Percentiles rank a stretch among this genome's conserved stretches.
Evolutionary conservation across 139 green algal species (phyloP).

Genomic region (Coelastrella sp.): DNA sequence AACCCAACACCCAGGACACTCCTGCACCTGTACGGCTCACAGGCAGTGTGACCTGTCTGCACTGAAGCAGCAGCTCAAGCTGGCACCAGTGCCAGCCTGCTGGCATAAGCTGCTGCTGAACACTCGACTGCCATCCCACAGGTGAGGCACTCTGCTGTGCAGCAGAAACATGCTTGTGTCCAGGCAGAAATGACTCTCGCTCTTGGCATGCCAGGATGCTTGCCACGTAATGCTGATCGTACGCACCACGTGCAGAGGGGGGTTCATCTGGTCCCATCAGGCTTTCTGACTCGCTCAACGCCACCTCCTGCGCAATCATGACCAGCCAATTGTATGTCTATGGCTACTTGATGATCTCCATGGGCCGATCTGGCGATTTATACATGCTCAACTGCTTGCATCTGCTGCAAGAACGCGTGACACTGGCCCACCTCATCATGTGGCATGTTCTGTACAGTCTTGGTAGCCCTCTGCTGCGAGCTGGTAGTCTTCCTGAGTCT

Average conservation of each 20-base stretch:
- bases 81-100: too few relatives aligned
- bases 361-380: background rate
- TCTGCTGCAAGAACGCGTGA: background rate
- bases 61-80: too few relatives aligned
- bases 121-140: too few relatives aligned
- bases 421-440: slow-evolving; percentile 65
- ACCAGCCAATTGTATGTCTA: background rate
- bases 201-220: background rate
- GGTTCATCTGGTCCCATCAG: slow-evolving; percentile 56
- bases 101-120: too few relatives aligned
- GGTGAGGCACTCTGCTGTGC: too few relatives aligned
- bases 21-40: too few relatives aligned
- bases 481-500: slow-evolving; percentile 2
- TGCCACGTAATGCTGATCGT: background rate
- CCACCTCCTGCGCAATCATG: slow-evolving; percentile 61
- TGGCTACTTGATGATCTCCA: background rate
- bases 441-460: slow-evolving; percentile 65
- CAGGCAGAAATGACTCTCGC: background rate
- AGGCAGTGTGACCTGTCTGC: too few relatives aligned
- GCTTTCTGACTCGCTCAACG: slow-evolving; percentile 67
- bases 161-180: too few relatives aligned
- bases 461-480: background rate
- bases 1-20: too few relatives aligned
- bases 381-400: background rate
- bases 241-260: slow-evolving; percentile 41